phyloP scores from a whole-genome alignment of 225 moss, liverwort and hornwort genomes.

The Climacium dendroides region DNA sequence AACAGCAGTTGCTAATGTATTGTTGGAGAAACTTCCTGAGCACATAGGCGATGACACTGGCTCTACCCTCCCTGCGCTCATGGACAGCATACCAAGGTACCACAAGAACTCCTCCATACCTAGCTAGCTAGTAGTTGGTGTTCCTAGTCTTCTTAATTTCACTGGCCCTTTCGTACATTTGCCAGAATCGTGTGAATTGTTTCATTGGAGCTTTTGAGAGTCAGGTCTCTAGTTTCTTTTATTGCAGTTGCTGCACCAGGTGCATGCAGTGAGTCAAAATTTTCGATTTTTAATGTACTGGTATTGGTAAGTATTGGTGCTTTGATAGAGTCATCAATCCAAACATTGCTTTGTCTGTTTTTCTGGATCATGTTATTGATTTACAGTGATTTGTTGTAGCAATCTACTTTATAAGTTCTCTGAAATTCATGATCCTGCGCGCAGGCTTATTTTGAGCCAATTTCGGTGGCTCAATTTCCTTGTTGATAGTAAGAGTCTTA shows the following conservation, averaged over 20 bases:
- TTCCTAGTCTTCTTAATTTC: not conserved
- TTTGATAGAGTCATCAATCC: not conserved
- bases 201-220: not conserved
- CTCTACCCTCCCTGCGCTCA: slow-evolving; percentile 49
- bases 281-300: not conserved
- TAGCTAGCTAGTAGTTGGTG: not conserved
- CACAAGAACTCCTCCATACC: not conserved
- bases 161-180: not conserved
- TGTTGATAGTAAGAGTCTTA: slow-evolving; percentile 64
- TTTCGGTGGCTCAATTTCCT: slow-evolving; percentile 86
- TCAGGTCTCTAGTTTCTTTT: not conserved
- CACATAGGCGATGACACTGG: slow-evolving; percentile 48
- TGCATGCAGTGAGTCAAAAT: not conserved
- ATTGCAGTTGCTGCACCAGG: not conserved
- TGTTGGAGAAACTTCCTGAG: slow-evolving; percentile 83
- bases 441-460: slow-evolving; percentile 81
- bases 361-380: not conserved
- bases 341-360: not conserved
- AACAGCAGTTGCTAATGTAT: slow-evolving; percentile 40
- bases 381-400: not conserved
- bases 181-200: not conserved
- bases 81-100: slow-evolving; percentile 71
- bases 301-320: not conserved
- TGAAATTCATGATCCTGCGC: not conserved
- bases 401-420: not conserved